Evolutionary conservation across 345 rosid species (phyloP), one percentile per base, ranked within the genome.

Genomic region (Psidium friedrichsthalianum): DNA sequence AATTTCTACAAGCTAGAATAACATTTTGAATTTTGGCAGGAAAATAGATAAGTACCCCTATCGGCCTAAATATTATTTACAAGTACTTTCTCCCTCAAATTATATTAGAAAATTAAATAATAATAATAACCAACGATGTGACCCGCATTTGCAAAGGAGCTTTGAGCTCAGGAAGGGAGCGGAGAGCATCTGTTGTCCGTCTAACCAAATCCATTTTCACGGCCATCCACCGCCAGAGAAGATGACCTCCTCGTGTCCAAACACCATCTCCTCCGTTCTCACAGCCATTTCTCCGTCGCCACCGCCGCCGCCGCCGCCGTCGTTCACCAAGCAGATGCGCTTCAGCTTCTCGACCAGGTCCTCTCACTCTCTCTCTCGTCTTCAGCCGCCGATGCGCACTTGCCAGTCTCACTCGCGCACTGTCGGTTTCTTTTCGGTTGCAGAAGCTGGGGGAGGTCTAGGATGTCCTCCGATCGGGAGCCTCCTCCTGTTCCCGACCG

Each of bases 391-490:
- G 47, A 69, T 69, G 0, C 80, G 80, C 80, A 36, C 80, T 69
- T 69, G 36, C 80, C 80, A 0, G 80, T 9, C 80, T 69, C 47
- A 69, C 80, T 69, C 47, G 25, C 25, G 25, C 25, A 21, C 80
- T 12, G 47, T 69, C 47, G 80, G 6, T 29, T 32, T 53, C 49
- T 51, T 4, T 84, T 29, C 13, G 24, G 15, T 69, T 22, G 55
- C 80, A 29, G 55, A 29, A 59, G 54, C 32, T 69, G 80, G 80
- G 32, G 86, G 93, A 92, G 94, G 86, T 69, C 85, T 78, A 88
- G 83, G 84, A 93, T 94, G 95, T 91, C 95, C 36, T 90, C 93
- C 52, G 90, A 92, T 25, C 90, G 52, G 52, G 52, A 51, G 14
- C 14, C 84, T 78, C 91, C 90, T 81, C 86, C 91, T 13, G 85